Base-by-base conservation (phyloP, 257 asterid species). In the Plantago major region DNA sequence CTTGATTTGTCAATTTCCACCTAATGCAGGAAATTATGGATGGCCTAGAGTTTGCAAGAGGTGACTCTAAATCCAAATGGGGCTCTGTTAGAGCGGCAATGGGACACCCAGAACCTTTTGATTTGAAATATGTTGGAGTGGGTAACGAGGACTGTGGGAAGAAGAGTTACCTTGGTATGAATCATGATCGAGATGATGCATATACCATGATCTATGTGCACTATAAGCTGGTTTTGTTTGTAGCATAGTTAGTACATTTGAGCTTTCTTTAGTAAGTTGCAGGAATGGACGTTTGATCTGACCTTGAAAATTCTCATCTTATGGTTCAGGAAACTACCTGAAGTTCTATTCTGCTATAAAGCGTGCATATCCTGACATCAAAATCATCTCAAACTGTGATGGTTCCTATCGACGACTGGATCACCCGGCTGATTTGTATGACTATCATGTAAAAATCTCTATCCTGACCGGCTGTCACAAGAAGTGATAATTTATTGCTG, bases 91-190 rank as follows among this genome's bases (percentile, higher is more conserved):
- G 99, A 80, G 94, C 97, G 58, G 67, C 79, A 71, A 61, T 93
- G 89, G 99, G 97, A 53, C 99, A 87, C 69, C 94, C 89, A 0
- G 88, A 87, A 71, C 97, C 97, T 46, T 93, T 93, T 61, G 89
- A 82, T 72, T 71, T 93, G 79, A 85, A 70, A 85, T 87, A 93
- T 55, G 99, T 93, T 62, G 99, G 97, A 1, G 73, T 89, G 19
- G 97, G 99, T 28, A 93, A 93, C 42, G 99, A 93, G 80, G 99
- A 93, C 65, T 93, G 99, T 59, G 86, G 89, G 55, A 89, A 84
- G 86, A 71, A 76, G 66, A 68, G 83, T 77, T 93, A 93, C 76
- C 73, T 52, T 2, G 99, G 99, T 89, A 76, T 46, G 80, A 54
- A 42, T 60, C 30, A 50, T 56, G 12, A 58, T 37, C 6, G 51